phyloP scores from a whole-genome alignment of 257 asterid genomes.

The Striga asiatica region DNA sequence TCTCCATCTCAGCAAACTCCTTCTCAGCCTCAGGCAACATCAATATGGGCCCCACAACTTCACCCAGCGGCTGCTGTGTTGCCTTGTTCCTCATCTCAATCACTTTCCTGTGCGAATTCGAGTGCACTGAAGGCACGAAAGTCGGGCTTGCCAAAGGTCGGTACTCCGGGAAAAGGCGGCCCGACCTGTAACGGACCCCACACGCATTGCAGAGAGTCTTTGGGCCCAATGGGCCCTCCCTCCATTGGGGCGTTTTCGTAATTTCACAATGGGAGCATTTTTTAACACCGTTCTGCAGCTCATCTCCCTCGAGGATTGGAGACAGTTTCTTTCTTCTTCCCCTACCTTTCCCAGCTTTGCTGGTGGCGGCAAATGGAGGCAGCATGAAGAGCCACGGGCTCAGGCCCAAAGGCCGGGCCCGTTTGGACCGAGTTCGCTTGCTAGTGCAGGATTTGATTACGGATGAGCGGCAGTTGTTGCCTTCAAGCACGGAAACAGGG shows the following conservation, averaged over 20 bases:
- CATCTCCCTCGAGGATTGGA: neutral
- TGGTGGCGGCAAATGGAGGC: constrained; percentile 19
- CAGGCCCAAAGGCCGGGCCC: constrained; percentile 37
- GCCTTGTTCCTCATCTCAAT: constrained; percentile 43
- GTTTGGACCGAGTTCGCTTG: constrained; percentile 58
- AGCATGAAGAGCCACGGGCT: constrained; percentile 46
- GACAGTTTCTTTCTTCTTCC: constrained; percentile 27
- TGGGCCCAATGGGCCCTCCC: constrained; percentile 85
- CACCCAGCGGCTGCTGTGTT: constrained; percentile 1
- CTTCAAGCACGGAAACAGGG: constrained; percentile 73
- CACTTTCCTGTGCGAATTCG: constrained; percentile 57
- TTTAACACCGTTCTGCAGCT: constrained; percentile 18
- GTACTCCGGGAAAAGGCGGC: constrained; percentile 70
- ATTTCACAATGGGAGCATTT: constrained; percentile 73
- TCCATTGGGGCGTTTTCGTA: constrained; percentile 83
- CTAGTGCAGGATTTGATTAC: constrained; percentile 22
- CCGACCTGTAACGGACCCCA: constrained; percentile 78
- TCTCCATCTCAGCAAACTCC: constrained; percentile 35
- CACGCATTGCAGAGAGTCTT: constrained; percentile 90
- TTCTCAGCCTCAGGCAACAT: constrained; percentile 26
- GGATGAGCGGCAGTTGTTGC: constrained; percentile 29
- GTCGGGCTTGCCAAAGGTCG: constrained; percentile 89
- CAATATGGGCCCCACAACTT: constrained; percentile 8
- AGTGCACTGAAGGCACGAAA: constrained; percentile 66
- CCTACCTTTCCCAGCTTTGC: constrained; percentile 20